phyloP scores from a whole-genome alignment of 2,329 filamentous ascomycete genomes.

The Alternaria gansuensis region DNA sequence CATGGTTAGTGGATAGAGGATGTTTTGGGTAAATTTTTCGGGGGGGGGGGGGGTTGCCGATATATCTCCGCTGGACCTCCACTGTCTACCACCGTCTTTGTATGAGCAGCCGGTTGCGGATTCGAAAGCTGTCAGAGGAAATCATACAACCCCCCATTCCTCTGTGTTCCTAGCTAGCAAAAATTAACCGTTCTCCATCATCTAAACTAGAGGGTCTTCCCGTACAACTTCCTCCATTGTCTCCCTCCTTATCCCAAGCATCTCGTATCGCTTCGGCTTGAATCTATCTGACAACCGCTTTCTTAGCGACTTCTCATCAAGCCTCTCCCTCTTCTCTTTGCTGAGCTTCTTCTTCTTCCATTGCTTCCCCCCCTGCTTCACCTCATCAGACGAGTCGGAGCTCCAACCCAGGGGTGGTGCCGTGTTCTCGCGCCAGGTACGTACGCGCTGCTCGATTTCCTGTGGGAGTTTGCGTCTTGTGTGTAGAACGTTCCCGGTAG shows the following conservation, averaged over 20 bases:
- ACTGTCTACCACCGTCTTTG: not conserved
- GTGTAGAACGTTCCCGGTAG: not conserved
- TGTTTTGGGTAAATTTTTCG: not conserved
- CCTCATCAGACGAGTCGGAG: not conserved
- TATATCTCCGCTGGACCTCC: not conserved
- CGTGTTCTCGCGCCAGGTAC: not conserved
- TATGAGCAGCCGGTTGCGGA: not conserved
- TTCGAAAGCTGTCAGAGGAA: not conserved
- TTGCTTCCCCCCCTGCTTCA: not conserved
- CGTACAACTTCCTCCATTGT: not conserved
- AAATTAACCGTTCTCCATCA: not conserved
- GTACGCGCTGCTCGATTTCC: not conserved
- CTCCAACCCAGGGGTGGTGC: not conserved
- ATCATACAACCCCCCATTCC: not conserved
- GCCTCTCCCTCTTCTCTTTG: not conserved
- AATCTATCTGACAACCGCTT: not conserved
- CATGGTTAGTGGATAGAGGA: not conserved
- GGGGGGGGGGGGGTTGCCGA: no score
- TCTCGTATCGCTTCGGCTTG: not conserved
- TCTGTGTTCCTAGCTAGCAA: not conserved
- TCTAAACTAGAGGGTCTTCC: slow-evolving; percentile 1
- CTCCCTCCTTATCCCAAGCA: slow-evolving; percentile 8
- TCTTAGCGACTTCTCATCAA: not conserved
- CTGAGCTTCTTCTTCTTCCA: not conserved
- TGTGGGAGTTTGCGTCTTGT: not conserved